Evolutionary conservation across 2,329 filamentous ascomycete species (phyloP).

Genomic region (Talaromyces pinophilus): DNA sequence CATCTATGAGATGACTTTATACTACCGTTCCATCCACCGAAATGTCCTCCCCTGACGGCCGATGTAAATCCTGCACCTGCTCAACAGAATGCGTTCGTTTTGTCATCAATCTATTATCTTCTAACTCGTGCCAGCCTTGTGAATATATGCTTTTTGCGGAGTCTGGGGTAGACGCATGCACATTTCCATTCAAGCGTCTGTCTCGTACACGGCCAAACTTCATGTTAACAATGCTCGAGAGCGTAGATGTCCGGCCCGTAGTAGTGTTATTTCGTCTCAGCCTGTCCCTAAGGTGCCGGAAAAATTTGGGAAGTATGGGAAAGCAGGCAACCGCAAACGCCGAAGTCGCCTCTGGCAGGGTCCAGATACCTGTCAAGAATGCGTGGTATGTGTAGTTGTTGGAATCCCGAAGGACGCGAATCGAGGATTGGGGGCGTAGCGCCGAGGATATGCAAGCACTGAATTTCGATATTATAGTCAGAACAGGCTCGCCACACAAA

Average conservation of each 20-base stretch:
- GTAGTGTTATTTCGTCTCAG: background rate
- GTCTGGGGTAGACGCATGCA: background rate
- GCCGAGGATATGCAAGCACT: conserved; percentile 6
- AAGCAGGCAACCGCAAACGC: conserved; percentile 6
- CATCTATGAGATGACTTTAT: background rate
- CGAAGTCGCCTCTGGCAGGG: background rate
- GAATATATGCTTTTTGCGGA: background rate
- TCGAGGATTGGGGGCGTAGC: background rate
- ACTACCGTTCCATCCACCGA: background rate
- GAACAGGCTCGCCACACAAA: background rate
- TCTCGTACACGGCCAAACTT: background rate
- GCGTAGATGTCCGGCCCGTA: background rate
- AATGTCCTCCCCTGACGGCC: background rate
- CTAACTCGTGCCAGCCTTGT: background rate
- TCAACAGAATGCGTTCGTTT: background rate
- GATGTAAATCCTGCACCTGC: background rate
- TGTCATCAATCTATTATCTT: background rate
- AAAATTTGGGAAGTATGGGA: conserved; percentile 6
- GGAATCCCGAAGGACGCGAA: background rate
- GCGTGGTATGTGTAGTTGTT: background rate
- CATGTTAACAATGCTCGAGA: background rate
- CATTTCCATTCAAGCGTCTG: background rate
- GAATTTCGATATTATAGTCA: background rate
- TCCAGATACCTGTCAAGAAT: conserved; percentile 4
- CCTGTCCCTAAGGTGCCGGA: background rate